Percentiles rank a stretch among this genome's conserved stretches.
Evolutionary conservation across 495 filamentous ascomycete genomes (phyloP).

Genomic region (Aspergillus ellipticus): DNA sequence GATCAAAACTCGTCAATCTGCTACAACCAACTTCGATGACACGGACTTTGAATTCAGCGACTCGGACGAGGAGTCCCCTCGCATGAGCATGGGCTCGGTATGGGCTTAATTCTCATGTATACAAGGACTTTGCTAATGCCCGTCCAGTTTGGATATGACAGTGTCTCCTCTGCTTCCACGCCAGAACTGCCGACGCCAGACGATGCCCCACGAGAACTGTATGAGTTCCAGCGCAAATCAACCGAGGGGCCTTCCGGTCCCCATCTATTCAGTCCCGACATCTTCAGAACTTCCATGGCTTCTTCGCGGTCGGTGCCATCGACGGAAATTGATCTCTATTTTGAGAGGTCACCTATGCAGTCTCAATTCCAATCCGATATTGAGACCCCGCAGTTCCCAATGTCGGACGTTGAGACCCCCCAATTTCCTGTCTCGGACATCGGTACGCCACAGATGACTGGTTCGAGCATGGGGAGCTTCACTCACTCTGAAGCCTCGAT

Average conservation of each 20-base stretch:
- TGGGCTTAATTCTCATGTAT: constrained; percentile 4
- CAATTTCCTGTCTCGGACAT: background rate
- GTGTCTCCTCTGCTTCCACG: constrained; percentile 12
- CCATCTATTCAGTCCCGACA: constrained; percentile 79
- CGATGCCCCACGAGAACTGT: constrained; percentile 12
- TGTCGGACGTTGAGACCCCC: background rate
- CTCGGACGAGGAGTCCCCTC: constrained; percentile 49
- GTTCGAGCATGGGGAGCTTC: background rate
- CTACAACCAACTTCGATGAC: constrained; percentile 68
- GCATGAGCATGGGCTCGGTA: constrained; percentile 39
- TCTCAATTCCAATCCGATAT: constrained; percentile 2
- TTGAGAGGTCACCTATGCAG: constrained; percentile 62
- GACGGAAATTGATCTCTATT: constrained; percentile 57
- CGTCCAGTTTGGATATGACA: constrained; percentile 15
- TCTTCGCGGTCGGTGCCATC: constrained; percentile 30
- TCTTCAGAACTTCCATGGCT: constrained; percentile 55
- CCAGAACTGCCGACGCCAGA: constrained; percentile 18
- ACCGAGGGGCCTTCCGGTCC: constrained; percentile 67
- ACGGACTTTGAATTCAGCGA: constrained; percentile 68
- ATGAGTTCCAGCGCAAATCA: constrained; percentile 37
- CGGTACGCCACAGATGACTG: background rate
- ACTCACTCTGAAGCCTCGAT: too few relatives aligned
- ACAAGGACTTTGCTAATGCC: background rate
- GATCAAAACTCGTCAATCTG: constrained; percentile 34
- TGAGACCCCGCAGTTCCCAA: background rate